Base-by-base conservation (phyloP, 208 protist species). In the Acanthamoeba lenticulata region DNA sequence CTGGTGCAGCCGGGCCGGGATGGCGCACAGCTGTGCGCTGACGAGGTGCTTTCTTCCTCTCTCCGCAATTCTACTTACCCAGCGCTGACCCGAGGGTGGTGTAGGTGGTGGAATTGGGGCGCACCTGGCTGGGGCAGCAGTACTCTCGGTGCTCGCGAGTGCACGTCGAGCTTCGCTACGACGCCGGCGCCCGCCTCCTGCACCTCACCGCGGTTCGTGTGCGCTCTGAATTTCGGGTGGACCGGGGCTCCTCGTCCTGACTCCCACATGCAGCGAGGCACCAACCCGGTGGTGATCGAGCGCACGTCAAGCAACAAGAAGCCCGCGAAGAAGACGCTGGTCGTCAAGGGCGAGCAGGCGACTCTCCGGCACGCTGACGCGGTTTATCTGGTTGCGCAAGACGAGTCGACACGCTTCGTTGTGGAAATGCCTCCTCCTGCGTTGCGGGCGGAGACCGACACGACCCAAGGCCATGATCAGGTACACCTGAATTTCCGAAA, bases 61-160 rank as follows among this genome's bases (percentile, higher is more conserved):
- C n/a, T n/a, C n/a, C n/a, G n/a, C n/a, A n/a, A n/a, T n/a, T n/a
- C n/a, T n/a, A n/a, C n/a, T n/a, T n/a, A n/a, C n/a, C n/a, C n/a
- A n/a, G n/a, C n/a, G n/a, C n/a, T n/a, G n/a, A n/a, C n/a, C n/a
- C n/a, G n/a, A n/a, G n/a, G n/a, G n/a, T n/a, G n/a, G n/a, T n/a
- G n/a, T 52, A 79, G 69, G 69, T 79, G 69, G 69, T 79, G 69
- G 69, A 79, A 29, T 19, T 79, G 69, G 69, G 69, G 11, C 69
- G 69, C 0, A 47, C 38, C 5, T 79, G 69, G 69, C 38, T 79
- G 27, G 69, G 69, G 19, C 69, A 79, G 69, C 69, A 79, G 36
- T 79, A 79, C 36, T 44, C 69, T 6, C 36, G 69, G 19, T 79
- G 69, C 69, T 79, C 69, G 69, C 69, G 69, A 4, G 69, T 79